phyloP scores from a whole-genome alignment of 352 stramenopile species.

The Pythium periplocum region DNA sequence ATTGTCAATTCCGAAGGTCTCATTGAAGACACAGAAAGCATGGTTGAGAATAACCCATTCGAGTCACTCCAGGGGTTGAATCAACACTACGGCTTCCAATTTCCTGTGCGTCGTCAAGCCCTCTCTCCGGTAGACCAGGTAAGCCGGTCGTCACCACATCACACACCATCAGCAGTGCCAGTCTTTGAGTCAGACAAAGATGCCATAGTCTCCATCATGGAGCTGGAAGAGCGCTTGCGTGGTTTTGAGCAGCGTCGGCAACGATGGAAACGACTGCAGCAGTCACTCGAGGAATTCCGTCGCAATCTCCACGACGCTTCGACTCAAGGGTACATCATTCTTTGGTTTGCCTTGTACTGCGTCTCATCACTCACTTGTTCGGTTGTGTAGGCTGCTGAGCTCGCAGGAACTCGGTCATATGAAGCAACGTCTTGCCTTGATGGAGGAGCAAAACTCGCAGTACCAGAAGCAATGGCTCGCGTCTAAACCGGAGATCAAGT shows the following conservation, averaged over 20 bases:
- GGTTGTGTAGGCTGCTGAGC: slow-evolving; percentile 3
- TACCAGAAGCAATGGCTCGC: slow-evolving; percentile 12
- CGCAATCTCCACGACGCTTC: slow-evolving; percentile 10
- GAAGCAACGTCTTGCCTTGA: slow-evolving; percentile 7
- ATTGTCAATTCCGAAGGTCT: slow-evolving; percentile 8
- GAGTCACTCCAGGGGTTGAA: slow-evolving; percentile 8
- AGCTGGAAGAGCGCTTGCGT: slow-evolving; percentile 17
- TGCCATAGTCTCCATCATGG: not conserved
- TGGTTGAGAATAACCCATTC: not conserved
- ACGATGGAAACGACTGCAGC: slow-evolving; percentile 9
- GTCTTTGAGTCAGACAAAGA: not conserved
- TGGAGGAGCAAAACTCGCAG: slow-evolving; percentile 15
- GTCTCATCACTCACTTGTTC: not conserved
- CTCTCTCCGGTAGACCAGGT: not conserved
- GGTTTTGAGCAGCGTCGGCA: slow-evolving; percentile 8
- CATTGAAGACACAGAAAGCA: not conserved
- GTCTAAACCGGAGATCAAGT: slow-evolving; percentile 21
- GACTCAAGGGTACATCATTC: slow-evolving; percentile 10
- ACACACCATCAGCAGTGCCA: not conserved
- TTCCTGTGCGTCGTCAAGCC: not conserved
- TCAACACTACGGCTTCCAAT: slow-evolving; percentile 17
- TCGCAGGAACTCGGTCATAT: slow-evolving; percentile 12
- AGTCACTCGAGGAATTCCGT: slow-evolving; percentile 17
- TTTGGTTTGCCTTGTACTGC: not conserved
- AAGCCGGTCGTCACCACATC: not conserved